Evolutionary conservation across 2,329 filamentous ascomycete species (phyloP), one percentile per base, ranked within the genome.

Genomic region (Coleophoma eucalyptorum): DNA sequence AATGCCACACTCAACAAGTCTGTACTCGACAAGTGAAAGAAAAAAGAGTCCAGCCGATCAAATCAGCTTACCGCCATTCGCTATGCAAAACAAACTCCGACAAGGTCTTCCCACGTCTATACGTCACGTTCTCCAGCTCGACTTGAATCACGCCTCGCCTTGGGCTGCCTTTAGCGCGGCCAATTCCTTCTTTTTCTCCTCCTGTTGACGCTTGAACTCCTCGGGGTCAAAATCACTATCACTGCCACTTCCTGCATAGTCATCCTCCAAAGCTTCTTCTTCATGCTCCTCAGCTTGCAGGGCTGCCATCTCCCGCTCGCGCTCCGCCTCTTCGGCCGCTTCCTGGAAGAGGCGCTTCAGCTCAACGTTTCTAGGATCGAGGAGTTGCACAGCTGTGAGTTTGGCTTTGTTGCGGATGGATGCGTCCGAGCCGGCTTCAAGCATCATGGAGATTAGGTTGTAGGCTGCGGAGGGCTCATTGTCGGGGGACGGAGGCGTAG

Each of bases 371-470:
- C 77, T 65, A 15, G 88, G 89, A 69, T 93, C 89, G 49, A 86
- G 85, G 54, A 93, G 78, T 69, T 91, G 85, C 49, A 79, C 65
- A 26, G 89, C 79, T 46, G 84, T 89, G 53, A 90, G 77, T 61
- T 86, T 85, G 48, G 82, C 86, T 70, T 86, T 87, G 73, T 93
- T 93, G 68, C 75, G 72, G 72, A 81, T 75, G 58, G 74, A 73
- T 4, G 80, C 77, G 63, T 84, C 80, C 55, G 78, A 81, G 51
- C 90, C 90, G 49, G 89, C 89, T 71, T 94, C 89, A 57, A 93
- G 78, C 77, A 95, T 83, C 77, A 94, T 90, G 60, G 86, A 79
- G 59, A 93, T 79, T 49, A 94, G 77, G 16, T 80, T 77, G 60
- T 77, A 74, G 58, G 85, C 88, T 57, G 82, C 82, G 54, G 79